A percentile compares a stretch with the other conserved stretches of the same genome.
Evolutionary conservation across 495 filamentous ascomycete genomes (phyloP).

Genomic region (Diplogelasinospora grovesii): DNA sequence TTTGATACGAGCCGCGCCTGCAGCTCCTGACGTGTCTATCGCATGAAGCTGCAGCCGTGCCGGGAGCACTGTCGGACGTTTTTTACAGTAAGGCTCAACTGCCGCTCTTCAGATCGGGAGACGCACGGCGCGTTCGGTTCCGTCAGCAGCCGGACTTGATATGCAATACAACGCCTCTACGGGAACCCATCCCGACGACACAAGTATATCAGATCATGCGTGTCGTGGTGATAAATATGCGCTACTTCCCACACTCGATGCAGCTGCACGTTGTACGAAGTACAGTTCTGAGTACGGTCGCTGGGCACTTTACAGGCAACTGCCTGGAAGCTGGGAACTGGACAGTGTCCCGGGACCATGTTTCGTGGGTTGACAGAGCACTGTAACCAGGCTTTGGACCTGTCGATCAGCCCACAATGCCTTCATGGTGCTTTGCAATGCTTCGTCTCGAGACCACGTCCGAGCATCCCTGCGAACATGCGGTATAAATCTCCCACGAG

Average conservation of each 20-base stretch:
- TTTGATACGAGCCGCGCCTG: too few relatives aligned
- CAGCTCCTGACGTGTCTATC: too few relatives aligned
- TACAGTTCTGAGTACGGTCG: too few relatives aligned
- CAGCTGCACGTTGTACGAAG: not conserved
- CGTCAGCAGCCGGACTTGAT: not conserved
- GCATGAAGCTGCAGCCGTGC: too few relatives aligned
- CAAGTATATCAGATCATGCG: not conserved
- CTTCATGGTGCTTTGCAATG: slow-evolving; percentile 7
- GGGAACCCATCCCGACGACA: not conserved
- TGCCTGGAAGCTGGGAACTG: too few relatives aligned
- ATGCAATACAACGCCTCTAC: not conserved
- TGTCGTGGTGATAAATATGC: too few relatives aligned
- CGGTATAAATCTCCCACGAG: slow-evolving; percentile 7
- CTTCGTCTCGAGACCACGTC: not conserved
- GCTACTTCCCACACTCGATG: not conserved
- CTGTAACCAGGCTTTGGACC: slow-evolving; percentile 2
- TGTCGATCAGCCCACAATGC: slow-evolving; percentile 13
- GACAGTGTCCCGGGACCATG: not conserved
- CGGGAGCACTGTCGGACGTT: too few relatives aligned
- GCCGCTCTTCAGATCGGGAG: not conserved
- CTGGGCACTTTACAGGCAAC: slow-evolving; percentile 2
- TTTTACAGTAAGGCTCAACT: too few relatives aligned
- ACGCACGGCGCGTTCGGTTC: too few relatives aligned
- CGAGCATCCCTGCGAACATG: slow-evolving; percentile 7
- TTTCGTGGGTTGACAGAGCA: not conserved